These are phyloP conservation scores for Sapria himalayana DNA, from an alignment of 345 rosid species.

Conservation along the genomic window DNA sequence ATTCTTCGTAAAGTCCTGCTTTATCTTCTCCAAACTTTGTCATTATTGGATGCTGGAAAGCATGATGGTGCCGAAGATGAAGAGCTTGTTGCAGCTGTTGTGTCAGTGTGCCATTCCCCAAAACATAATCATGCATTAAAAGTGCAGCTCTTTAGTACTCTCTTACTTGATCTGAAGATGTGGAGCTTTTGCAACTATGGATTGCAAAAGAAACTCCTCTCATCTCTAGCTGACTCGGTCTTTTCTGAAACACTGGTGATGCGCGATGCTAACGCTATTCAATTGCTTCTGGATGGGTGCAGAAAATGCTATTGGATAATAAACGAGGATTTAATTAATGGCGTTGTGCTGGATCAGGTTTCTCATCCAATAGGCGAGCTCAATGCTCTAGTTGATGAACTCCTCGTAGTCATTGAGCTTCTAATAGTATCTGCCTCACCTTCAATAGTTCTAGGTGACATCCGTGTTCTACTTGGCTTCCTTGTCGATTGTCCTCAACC, in stretches of 20 bases:
- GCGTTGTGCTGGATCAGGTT: slow-evolving; percentile 37
- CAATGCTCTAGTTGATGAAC: slow-evolving; percentile 96
- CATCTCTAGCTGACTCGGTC: slow-evolving; percentile 97
- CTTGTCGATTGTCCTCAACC: slow-evolving; percentile 93
- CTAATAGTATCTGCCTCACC: slow-evolving; percentile 74
- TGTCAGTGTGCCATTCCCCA: slow-evolving; percentile 77
- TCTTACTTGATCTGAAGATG: slow-evolving; percentile 71
- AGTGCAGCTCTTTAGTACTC: slow-evolving; percentile 80
- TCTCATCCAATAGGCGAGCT: slow-evolving; percentile 76
- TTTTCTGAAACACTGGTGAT: slow-evolving; percentile 84
- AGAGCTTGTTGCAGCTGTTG: slow-evolving; percentile 96
- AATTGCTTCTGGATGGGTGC: slow-evolving; percentile 97
- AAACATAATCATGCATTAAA: slow-evolving; percentile 67
- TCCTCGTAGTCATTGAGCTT: slow-evolving; percentile 92
- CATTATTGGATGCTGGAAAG: slow-evolving; percentile 36
- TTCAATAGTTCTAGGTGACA: slow-evolving; percentile 57
- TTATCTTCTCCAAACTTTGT: slow-evolving; percentile 66
- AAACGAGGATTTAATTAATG: slow-evolving; percentile 51
- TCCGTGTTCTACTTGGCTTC: slow-evolving; percentile 74
- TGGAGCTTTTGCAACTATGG: slow-evolving; percentile 99
- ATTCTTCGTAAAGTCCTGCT: slow-evolving; percentile 68
- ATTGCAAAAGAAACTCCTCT: slow-evolving; percentile 81
- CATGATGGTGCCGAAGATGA: slow-evolving; percentile 63
- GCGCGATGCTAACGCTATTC: slow-evolving; percentile 95
- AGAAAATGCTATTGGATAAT: slow-evolving; percentile 95